Evolutionary conservation across 2,329 filamentous ascomycete genomes (phyloP), one percentile per base, ranked within the genome.

Genomic region (Xylaria sp.): DNA sequence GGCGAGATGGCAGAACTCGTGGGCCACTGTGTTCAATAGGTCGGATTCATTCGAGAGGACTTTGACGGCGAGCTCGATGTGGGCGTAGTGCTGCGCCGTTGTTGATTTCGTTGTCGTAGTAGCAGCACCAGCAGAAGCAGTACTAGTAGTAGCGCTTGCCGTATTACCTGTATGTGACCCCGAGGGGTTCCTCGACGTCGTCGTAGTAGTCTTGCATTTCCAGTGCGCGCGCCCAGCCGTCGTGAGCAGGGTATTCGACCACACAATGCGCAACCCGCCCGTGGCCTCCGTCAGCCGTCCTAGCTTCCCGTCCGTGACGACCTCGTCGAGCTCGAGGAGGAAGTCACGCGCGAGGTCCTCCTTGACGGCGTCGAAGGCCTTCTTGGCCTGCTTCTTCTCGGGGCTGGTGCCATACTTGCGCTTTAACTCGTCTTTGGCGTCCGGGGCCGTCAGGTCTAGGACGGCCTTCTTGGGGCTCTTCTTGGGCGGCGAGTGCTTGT

Each of bases 1-100:
- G 45, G 92, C 89, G 1, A 98, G 80, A 73, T 99, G 95, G 76
- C 95, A 98, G 79, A 95, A 98, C 72, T 99, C 95, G 75, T 99
- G 95, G 0, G 94, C 92, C n/a, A 98, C 79, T 0, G 95, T 93
- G 75, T 97, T 97, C 66, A 95, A 83, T 1, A 98, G 84, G 2
- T 92, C 87, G 61, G 90, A 78, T 68, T 91, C 87, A 71, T 89
- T 85, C 73, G 92, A 88, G 65, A 98, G 93, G 49, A 97, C 89
- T 75, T 96, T 96, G 57, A 92, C 88, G 0, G 94, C 92, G 2
- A 98, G 86, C 74, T 98, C 94, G 72, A 98, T 97, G 15, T 83
- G 87, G 9, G 92, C 92, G 70, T 86, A 78, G 74, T 94, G 78
- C 68, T 82, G 74, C 12, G 70, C 74, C 15, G 56, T 56, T 9